Evolutionary conservation across 2,329 filamentous ascomycete genomes (phyloP).

Genomic region (Zymoseptoria ardabiliae): DNA sequence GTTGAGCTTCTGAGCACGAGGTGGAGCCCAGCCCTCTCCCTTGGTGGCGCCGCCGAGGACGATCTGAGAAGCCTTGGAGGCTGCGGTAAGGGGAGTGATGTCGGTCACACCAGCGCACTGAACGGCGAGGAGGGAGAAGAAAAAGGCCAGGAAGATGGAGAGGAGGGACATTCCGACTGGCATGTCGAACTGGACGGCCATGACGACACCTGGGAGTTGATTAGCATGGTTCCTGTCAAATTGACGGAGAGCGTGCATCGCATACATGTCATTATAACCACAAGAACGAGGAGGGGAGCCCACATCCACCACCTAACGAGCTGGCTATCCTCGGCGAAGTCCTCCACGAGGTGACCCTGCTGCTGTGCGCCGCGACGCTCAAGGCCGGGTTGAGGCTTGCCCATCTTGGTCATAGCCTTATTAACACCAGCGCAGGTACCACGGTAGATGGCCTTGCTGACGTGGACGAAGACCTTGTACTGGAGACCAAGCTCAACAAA

Average conservation of each 20-base stretch:
- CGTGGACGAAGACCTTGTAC: conserved; percentile 37
- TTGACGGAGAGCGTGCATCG: not conserved
- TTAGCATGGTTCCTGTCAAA: not conserved
- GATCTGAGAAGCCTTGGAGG: conserved; percentile 61
- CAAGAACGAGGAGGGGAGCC: conserved; percentile 40
- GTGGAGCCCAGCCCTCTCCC: conserved; percentile 43
- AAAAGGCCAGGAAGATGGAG: conserved; percentile 50
- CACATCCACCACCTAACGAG: conserved; percentile 50
- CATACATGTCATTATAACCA: conserved; percentile 43
- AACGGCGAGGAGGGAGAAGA: conserved; percentile 56
- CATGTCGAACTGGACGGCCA: conserved; percentile 50
- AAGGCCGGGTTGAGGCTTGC: conserved; percentile 39
- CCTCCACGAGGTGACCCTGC: conserved; percentile 41
- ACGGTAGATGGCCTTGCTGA: conserved; percentile 45
- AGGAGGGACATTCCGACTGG: conserved; percentile 51
- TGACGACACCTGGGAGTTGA: conserved; percentile 27
- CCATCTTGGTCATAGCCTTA: conserved; percentile 30
- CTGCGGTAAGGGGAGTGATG: conserved; percentile 58
- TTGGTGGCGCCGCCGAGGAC: conserved; percentile 59
- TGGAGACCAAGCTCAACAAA: conserved; percentile 35
- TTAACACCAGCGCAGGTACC: conserved; percentile 40
- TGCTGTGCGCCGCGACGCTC: conserved; percentile 35
- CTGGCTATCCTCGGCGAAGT: conserved; percentile 42
- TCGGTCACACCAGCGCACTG: conserved; percentile 50
- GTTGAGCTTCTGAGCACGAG: conserved; percentile 56